Evolutionary conservation across 331 rosid genomes (phyloP).

Genomic region (Pyrus hybrid): DNA sequence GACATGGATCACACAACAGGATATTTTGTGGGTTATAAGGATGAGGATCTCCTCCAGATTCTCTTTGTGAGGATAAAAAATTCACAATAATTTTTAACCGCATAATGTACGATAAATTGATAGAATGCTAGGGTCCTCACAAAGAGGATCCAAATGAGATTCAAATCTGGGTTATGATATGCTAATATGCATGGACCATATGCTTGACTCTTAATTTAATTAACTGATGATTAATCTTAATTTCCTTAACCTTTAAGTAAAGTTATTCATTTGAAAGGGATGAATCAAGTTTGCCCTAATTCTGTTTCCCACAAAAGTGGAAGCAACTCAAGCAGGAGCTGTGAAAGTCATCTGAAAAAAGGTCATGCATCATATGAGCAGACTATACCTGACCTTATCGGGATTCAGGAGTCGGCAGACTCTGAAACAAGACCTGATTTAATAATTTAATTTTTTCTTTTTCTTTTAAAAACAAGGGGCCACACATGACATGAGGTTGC

Average conservation of each 20-base stretch:
- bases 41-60: fast-evolving
- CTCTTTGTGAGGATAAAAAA: no score
- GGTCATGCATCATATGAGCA: not conserved
- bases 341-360: not conserved
- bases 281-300: no score
- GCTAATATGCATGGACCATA: no score
- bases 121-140: no score
- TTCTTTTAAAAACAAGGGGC: not conserved
- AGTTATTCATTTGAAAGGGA: not conserved
- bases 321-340: not conserved
- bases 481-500: not conserved
- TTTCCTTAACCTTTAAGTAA: not conserved
- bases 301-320: not conserved
- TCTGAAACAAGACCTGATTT: not conserved
- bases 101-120: fast-evolving
- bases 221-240: not conserved
- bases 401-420: not conserved
- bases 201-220: not conserved
- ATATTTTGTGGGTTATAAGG: no score
- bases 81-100: fast-evolving
- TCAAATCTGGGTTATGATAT: no score
- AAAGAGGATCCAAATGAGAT: no score
- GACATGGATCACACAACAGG: not conserved
- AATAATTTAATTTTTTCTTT: no score
- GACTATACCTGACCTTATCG: not conserved